Percentiles rank a stretch among this genome's conserved stretches.
phyloP scores from a whole-genome alignment of 1,284 basidiomycete species.

The Melampsora americana region DNA sequence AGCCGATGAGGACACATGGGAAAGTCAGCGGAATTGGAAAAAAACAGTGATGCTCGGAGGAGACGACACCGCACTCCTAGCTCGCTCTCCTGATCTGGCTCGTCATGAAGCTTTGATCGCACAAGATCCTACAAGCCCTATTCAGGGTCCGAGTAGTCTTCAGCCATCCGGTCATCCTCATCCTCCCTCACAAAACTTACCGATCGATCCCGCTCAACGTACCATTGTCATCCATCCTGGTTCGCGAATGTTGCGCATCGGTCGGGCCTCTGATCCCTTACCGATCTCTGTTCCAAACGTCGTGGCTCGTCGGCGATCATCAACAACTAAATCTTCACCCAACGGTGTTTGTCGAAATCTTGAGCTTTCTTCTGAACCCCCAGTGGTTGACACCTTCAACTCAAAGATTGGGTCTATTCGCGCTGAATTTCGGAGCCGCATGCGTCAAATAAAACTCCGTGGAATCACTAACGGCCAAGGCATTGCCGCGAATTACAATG shows the following conservation, averaged over 20 bases:
- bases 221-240: constrained; percentile 88
- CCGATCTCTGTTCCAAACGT: constrained; percentile 72
- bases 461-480: constrained; percentile 72
- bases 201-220: constrained; percentile 39
- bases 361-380: constrained; percentile 50
- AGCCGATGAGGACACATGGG: constrained; percentile 39
- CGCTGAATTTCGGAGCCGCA: constrained; percentile 71
- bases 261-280: constrained; percentile 80
- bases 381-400: constrained; percentile 61
- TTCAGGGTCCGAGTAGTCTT: neutral
- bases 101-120: neutral
- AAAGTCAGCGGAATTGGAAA: constrained; percentile 43
- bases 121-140: neutral
- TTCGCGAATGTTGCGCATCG: constrained; percentile 78
- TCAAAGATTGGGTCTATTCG: constrained; percentile 69
- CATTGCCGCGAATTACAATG: constrained; percentile 63
- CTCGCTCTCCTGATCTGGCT: constrained; percentile 1
- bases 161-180: neutral
- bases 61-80: constrained; percentile 18
- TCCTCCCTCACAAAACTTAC: neutral
- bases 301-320: constrained; percentile 60
- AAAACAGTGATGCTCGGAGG: constrained; percentile 43
- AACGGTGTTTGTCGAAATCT: constrained; percentile 17
- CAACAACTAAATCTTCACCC: neutral
- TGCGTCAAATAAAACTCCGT: constrained; percentile 81